Evolutionary conservation across 202 grass and related monocot genomes (phyloP).

Genomic region (Schoenoplectus triqueter): DNA sequence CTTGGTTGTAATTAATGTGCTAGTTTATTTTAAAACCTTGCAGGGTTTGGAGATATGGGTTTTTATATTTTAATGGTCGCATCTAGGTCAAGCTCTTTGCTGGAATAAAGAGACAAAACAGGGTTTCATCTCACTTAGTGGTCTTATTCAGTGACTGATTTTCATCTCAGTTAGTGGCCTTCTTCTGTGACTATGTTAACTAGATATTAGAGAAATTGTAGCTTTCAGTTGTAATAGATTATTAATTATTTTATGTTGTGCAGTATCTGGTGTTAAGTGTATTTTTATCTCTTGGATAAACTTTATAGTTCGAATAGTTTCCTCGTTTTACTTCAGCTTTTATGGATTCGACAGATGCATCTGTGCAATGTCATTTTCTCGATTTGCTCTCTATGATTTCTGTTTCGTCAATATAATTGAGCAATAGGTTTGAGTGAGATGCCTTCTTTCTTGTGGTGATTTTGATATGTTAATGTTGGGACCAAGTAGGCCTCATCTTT

Average conservation of each 20-base stretch:
- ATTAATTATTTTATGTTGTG: slow-evolving; percentile 14
- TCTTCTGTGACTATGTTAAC: slow-evolving; percentile 37
- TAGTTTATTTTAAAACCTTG: background rate
- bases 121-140: slow-evolving; percentile 3
- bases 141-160: slow-evolving; percentile 13
- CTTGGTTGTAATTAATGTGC: background rate
- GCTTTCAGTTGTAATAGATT: slow-evolving; percentile 29
- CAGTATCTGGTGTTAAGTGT: slow-evolving; percentile 20
- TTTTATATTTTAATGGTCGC: background rate
- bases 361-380: slow-evolving; percentile 6
- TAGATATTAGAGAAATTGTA: slow-evolving; percentile 41
- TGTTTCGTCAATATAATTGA: background rate
- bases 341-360: background rate
- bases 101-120: background rate
- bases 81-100: slow-evolving; percentile 1
- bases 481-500: background rate
- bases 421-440: background rate
- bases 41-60: slow-evolving; percentile 4
- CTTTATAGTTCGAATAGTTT: slow-evolving; percentile 17
- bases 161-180: slow-evolving; percentile 6
- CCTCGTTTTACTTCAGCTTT: background rate
- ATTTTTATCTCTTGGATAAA: slow-evolving; percentile 11
- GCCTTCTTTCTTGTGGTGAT: background rate
- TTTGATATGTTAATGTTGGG: background rate
- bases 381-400: background rate